A percentile compares a stretch with the other conserved stretches of the same genome.
Conservation (phyloP, 805 yeast genomes). For the Wickerhamomyces rabaulensis region DNA sequence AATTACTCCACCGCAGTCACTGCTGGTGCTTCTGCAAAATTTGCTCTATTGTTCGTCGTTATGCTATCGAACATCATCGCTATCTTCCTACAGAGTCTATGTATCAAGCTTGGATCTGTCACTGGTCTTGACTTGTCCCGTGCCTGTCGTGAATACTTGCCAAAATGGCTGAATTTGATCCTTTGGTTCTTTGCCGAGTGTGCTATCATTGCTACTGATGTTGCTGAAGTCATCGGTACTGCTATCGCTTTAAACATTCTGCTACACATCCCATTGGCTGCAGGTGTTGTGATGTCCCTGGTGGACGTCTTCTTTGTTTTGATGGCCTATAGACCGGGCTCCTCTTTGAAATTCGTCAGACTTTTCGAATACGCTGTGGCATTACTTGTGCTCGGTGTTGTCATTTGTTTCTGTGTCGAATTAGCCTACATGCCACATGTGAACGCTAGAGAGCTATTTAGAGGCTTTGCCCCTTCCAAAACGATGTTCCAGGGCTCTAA, state of each 20-base stretch:
- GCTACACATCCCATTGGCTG: conserved; percentile 65
- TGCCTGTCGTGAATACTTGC: conserved; percentile 70
- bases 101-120: conserved; percentile 82
- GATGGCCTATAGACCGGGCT: conserved; percentile 74
- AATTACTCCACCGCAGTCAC: conserved; percentile 86
- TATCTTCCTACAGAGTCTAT: conserved; percentile 72
- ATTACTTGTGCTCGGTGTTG: conserved; percentile 64
- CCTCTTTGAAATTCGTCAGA: conserved; percentile 66
- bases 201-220: conserved; percentile 87
- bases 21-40: conserved; percentile 79
- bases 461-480: conserved; percentile 67
- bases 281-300: conserved; percentile 76
- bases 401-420: conserved; percentile 73
- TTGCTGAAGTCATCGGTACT: conserved; percentile 93
- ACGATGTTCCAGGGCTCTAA: conserved; percentile 54
- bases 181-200: conserved; percentile 78
- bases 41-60: conserved; percentile 65
- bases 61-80: conserved; percentile 81
- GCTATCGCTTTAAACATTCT: conserved; percentile 81
- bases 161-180: conserved; percentile 55
- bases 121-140: conserved; percentile 88
- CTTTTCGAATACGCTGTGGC: conserved; percentile 75
- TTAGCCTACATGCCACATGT: conserved; percentile 47
- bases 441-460: conserved; percentile 42
- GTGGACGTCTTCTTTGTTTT: conserved; percentile 77